These are phyloP conservation scores for Russula olivacea DNA, from an alignment of 768 basidiomycete genomes.

Conservation along the genomic window DNA sequence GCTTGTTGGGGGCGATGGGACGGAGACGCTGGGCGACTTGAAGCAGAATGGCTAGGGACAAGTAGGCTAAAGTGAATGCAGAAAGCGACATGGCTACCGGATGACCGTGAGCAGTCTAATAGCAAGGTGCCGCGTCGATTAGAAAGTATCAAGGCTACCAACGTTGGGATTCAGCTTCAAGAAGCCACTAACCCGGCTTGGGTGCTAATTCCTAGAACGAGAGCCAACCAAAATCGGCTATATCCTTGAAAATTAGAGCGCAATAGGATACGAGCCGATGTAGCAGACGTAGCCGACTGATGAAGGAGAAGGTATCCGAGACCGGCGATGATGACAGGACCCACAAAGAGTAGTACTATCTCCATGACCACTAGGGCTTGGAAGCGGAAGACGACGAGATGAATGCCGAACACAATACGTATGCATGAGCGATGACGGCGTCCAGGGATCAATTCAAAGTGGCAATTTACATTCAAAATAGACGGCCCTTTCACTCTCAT, in stretches of 20 bases:
- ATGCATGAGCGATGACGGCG: not conserved
- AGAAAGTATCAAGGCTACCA: conserved; percentile 27
- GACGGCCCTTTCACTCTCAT: conserved; percentile 37
- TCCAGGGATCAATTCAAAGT: not conserved
- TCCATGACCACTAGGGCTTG: conserved; percentile 48
- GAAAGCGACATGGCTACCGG: conserved; percentile 48
- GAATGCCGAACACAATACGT: conserved; percentile 49
- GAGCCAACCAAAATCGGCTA: conserved; percentile 57
- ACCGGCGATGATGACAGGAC: conserved; percentile 48
- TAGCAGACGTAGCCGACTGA: conserved; percentile 13
- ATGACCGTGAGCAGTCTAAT: conserved; percentile 56
- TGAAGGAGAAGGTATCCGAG: conserved; percentile 31
- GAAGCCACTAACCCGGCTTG: conserved; percentile 48
- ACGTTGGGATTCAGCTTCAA: conserved; percentile 61
- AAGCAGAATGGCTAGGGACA: conserved; percentile 42
- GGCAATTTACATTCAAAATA: conserved; percentile 65
- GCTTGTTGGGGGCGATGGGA: conserved; percentile 36
- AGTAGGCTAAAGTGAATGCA: conserved; percentile 44
- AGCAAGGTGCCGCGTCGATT: not conserved
- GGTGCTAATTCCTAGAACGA: conserved; percentile 41
- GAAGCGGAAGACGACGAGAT: conserved; percentile 51
- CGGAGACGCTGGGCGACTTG: conserved; percentile 31
- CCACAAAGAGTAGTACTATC: conserved; percentile 52
- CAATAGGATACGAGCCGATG: conserved; percentile 1
- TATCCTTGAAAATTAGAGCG: conserved; percentile 34